A percentile compares a stretch with the other conserved stretches of the same genome.
These are phyloP conservation scores for Aspergillus transmontanensis DNA, from an alignment of 2,329 filamentous ascomycete genomes.

Conservation along the genomic window DNA sequence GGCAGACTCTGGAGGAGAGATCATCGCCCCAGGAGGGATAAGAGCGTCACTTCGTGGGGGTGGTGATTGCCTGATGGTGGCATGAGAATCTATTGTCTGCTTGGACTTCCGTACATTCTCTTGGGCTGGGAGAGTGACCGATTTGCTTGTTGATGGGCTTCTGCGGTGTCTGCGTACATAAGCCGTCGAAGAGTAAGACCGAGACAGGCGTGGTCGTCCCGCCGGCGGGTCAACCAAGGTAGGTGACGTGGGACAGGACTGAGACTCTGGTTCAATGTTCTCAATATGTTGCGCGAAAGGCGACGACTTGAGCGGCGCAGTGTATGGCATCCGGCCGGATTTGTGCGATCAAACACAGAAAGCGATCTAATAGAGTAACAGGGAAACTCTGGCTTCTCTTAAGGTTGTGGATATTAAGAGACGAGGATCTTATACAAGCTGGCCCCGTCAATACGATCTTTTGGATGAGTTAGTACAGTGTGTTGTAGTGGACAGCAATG, in stretches of 20 bases:
- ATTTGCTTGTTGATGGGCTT: slow-evolving; percentile 54
- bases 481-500: neutral
- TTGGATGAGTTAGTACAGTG: slow-evolving; percentile 12
- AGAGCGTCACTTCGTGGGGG: slow-evolving; percentile 74
- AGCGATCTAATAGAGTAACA: slow-evolving; percentile 13
- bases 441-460: slow-evolving; percentile 17
- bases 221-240: slow-evolving; percentile 17
- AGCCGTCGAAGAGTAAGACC: slow-evolving; percentile 60
- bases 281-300: slow-evolving; percentile 57
- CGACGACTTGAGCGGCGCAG: slow-evolving; percentile 56
- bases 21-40: slow-evolving; percentile 81
- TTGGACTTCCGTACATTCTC: slow-evolving; percentile 26
- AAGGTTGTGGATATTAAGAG: slow-evolving; percentile 2
- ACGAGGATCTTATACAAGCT: slow-evolving; percentile 5
- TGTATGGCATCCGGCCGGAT: slow-evolving; percentile 54
- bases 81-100: slow-evolving; percentile 45
- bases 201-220: slow-evolving; percentile 53
- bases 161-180: slow-evolving; percentile 65
- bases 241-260: slow-evolving; percentile 24
- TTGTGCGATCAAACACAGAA: slow-evolving; percentile 35
- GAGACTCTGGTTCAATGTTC: slow-evolving; percentile 48
- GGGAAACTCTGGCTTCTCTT: neutral
- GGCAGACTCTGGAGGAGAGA: slow-evolving; percentile 87
- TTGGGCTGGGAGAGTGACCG: slow-evolving; percentile 32
- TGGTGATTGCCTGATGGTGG: slow-evolving; percentile 77